Evolutionary conservation across 139 green algal species (phyloP).

Genomic region (Chlorella sorokiniana): DNA sequence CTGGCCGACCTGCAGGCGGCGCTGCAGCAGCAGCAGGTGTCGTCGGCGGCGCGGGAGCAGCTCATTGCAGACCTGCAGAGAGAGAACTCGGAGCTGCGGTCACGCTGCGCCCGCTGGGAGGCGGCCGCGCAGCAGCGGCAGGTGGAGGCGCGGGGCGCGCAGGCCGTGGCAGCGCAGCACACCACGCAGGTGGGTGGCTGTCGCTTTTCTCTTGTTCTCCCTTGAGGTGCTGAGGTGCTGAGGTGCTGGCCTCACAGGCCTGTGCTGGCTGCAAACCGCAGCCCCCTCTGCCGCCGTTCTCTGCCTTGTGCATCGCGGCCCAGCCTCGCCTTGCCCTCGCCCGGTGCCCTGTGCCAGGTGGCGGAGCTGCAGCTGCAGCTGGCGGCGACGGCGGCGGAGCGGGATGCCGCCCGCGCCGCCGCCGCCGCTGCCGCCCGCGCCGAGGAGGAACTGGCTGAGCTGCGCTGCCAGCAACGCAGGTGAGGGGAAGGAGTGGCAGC

Average conservation of each 20-base stretch:
- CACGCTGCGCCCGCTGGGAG: background rate
- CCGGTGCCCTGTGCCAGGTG: background rate
- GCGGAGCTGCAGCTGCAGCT: slow-evolving; percentile 12
- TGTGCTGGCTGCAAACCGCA: background rate
- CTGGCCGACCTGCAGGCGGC: background rate
- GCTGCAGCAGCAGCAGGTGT: slow-evolving; percentile 6
- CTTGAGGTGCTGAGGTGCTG: too few relatives aligned
- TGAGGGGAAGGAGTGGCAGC: background rate
- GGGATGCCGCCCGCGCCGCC: background rate
- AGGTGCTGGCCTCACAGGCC: background rate
- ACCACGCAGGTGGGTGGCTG: background rate
- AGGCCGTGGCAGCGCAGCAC: background rate
- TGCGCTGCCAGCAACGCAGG: slow-evolving; percentile 10
- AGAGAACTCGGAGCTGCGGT: background rate
- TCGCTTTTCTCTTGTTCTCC: background rate
- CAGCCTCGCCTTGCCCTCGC: background rate
- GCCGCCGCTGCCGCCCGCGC: background rate
- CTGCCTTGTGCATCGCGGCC: background rate
- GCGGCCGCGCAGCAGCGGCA: background rate
- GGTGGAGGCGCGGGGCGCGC: background rate
- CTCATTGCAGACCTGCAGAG: background rate
- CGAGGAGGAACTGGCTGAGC: background rate
- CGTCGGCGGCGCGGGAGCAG: background rate
- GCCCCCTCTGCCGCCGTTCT: background rate
- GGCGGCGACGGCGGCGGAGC: background rate